Evolutionary conservation across 228 moss, liverwort and hornwort genomes (phyloP), one percentile per base, ranked within the genome.

Genomic region (Sphagnum magellanicum): DNA sequence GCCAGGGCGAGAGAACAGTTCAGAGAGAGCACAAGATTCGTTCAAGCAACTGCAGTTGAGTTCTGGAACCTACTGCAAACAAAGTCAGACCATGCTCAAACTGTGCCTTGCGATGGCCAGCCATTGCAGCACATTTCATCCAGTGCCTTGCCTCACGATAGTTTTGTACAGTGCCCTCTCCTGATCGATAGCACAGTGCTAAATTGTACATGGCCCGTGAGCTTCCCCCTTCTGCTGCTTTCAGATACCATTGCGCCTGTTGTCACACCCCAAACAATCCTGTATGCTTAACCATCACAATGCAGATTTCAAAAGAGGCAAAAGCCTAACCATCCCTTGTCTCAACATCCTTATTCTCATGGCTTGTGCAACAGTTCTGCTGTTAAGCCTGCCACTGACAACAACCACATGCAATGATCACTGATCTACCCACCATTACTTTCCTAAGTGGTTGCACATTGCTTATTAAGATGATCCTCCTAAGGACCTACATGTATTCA

Each of bases 91-190:
- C 90, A 63, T 90, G 90, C 81, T 92, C 90, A 73, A 78, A 86
- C 77, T 90, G 90, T 69, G 92, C 92, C 75, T 90, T 90, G 50
- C 80, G 74, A 73, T 88, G 92, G 66, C 92, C 92, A 63, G 78
- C 82, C 83, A 86, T 81, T 60, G 90, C 90, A 77, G 92, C 88
- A 68, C 86, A 79, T 58, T 80, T 78, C 92, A 92, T 92, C 92
- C 92, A 92, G 76, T 84, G 83, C 74, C 85, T 88, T 16, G 88
- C 86, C 79, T 92, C 86, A 10, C 69, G 75, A 59, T 72, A 72
- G 77, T 84, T 82, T 50, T 77, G 73, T 59, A 47, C 48, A 32
- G 82, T 69, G 69, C 90, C 92, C 74, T 88, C 84, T 50, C 90
- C 90, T 51, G 75, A 72, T 51, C 77, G 75, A 59, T 83, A 92